Evolutionary conservation across 2,329 filamentous ascomycete genomes (phyloP).

Genomic region (Alternaria metachromatica): DNA sequence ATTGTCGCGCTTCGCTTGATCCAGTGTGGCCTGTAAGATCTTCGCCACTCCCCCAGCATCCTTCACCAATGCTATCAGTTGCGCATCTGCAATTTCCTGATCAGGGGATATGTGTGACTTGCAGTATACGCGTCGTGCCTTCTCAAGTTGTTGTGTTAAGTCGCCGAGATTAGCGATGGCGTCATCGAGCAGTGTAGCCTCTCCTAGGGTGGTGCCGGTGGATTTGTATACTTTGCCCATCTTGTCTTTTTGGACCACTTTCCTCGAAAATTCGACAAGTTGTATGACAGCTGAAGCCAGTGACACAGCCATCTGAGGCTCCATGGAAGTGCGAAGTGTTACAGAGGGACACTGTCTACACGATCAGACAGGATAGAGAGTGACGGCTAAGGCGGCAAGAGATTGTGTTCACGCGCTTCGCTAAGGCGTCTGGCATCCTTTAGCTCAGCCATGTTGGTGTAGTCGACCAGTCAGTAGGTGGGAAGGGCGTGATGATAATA

Average conservation of each 20-base stretch:
- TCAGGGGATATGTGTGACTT: no score
- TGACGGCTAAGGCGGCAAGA: background rate
- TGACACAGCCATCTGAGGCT: background rate
- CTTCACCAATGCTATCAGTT: background rate
- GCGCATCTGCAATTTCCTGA: background rate
- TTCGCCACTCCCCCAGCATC: background rate
- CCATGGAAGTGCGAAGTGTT: background rate
- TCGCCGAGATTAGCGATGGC: background rate
- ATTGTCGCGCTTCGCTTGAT: background rate
- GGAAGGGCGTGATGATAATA: background rate
- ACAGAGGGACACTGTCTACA: background rate
- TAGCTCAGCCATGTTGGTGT: background rate
- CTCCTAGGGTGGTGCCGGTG: background rate
- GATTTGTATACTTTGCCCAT: background rate
- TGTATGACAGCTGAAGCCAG: constrained; percentile 7
- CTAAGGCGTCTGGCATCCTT: background rate
- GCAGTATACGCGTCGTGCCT: background rate
- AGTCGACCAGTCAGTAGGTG: background rate
- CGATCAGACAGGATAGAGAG: background rate
- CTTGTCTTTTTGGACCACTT: background rate
- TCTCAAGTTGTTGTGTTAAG: background rate
- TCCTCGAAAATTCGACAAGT: background rate
- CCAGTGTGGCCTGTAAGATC: background rate
- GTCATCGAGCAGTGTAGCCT: background rate
- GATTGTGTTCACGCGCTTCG: background rate